Conservation (phyloP, 2,329 filamentous ascomycete genomes). For the Zymoseptoria brevis region DNA sequence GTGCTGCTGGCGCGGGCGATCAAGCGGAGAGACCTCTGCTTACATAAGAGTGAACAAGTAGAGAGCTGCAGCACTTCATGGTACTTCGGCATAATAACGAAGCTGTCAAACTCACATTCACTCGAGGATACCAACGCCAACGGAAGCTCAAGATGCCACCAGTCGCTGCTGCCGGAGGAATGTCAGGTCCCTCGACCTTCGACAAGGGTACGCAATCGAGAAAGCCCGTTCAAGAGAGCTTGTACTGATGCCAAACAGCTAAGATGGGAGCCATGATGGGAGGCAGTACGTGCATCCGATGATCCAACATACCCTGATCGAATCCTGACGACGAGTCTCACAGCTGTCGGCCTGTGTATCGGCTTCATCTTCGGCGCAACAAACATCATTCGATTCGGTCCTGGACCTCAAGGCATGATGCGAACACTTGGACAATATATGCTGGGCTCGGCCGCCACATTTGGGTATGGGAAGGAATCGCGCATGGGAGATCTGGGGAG, state of each 20-base stretch:
- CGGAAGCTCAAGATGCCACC: conserved; percentile 25
- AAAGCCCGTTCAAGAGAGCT: neutral
- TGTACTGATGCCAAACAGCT: conserved; percentile 45
- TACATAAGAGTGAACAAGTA: neutral
- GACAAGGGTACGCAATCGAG: conserved; percentile 58
- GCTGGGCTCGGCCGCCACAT: conserved; percentile 87
- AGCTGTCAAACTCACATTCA: neutral
- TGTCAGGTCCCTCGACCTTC: conserved; percentile 54
- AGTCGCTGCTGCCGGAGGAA: conserved; percentile 25
- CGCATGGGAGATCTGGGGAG: too few relatives aligned
- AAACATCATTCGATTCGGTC: conserved; percentile 91
- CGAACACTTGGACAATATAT: conserved; percentile 94
- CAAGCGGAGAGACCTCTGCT: neutral
- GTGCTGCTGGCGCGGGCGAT: too few relatives aligned
- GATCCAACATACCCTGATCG: neutral
- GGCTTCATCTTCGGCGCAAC: conserved; percentile 92
- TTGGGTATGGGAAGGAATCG: conserved; percentile 62
- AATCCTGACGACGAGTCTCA: neutral
- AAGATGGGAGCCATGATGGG: conserved; percentile 99
- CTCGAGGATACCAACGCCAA: neutral
- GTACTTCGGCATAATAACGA: neutral
- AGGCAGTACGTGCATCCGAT: conserved; percentile 60
- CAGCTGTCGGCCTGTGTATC: conserved; percentile 92
- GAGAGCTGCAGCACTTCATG: neutral
- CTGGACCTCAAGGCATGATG: conserved; percentile 88